Percentiles rank a stretch among this genome's conserved stretches.
phyloP scores from a whole-genome alignment of 2,329 filamentous ascomycete species.

The Byssochlamys sp. region DNA sequence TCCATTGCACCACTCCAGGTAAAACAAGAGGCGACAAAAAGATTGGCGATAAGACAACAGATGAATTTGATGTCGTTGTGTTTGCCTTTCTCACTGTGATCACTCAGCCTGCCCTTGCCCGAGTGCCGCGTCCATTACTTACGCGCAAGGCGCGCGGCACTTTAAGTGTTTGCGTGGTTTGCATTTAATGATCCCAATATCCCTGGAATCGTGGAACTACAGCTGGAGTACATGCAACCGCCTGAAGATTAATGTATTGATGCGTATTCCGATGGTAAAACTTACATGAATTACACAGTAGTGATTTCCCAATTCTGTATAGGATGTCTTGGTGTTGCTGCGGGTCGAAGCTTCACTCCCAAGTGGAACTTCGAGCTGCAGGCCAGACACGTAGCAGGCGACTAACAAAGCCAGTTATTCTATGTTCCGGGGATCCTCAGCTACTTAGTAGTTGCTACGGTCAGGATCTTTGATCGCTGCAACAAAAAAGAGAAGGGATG shows the following conservation, averaged over 20 bases:
- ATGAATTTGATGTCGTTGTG: neutral
- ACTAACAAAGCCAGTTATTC: too few relatives aligned
- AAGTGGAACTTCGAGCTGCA: neutral
- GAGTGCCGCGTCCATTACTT: neutral
- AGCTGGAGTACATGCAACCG: too few relatives aligned
- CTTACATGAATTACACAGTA: neutral
- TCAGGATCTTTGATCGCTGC: too few relatives aligned
- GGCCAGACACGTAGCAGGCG: neutral
- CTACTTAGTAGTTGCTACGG: too few relatives aligned
- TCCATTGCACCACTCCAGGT: slow-evolving; percentile 11
- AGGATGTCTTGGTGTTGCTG: neutral
- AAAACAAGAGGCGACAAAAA: neutral
- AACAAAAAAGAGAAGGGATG: too few relatives aligned
- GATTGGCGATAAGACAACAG: neutral
- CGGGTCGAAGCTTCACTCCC: neutral
- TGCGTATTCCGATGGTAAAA: neutral
- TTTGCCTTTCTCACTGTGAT: neutral
- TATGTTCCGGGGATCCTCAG: too few relatives aligned
- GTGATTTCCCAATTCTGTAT: neutral
- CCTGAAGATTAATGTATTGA: neutral
- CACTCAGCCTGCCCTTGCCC: neutral
- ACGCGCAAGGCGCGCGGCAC: slow-evolving; percentile 6
- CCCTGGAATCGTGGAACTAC: neutral
- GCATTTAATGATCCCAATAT: slow-evolving; percentile 4
- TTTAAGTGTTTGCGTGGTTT: slow-evolving; percentile 19